Evolutionary conservation across 2,329 filamentous ascomycete genomes (phyloP), one percentile per base, ranked within the genome.

Genomic region (Alternaria arborescens): DNA sequence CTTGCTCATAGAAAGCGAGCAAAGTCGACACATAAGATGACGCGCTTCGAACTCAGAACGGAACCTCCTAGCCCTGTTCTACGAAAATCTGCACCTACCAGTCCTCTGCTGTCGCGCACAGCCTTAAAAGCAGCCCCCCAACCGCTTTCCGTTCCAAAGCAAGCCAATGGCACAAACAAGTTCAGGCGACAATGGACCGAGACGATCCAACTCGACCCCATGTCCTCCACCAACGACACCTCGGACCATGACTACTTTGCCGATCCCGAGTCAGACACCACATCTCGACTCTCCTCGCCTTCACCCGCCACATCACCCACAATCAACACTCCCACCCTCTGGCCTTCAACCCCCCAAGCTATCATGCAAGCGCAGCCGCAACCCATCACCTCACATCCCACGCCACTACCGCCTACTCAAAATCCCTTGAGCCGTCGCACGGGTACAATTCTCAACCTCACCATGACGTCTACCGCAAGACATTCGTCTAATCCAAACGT

Each of bases 221-320:
- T 72, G 12, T 77, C 76, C 8, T 75, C 76, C 3, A 72, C 72
- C 16, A 74, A 74, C 8, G 61, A 66, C 3, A 73, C 71, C 1
- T 73, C 76, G 8, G 76, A 76, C n/a, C 71, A 65, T 20, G 76
- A 78, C 44, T 70, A 71, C 28, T 74, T 72, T 6, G 65, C 58
- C 22, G 73, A 76, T 42, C 61, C 61, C 22, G 73, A 76, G n/a
- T 74, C 72, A 1, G 75, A 78, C 40, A 73, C 72, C 2, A 73
- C 75, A 8, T 71, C 73, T 6, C 52, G 72, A 7, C 60, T 76
- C n/a, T 75, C 74, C 2, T 75, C 75, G 8, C 74, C 77, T 7
- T 72, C 73, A 2, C 73, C 74, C 16, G 55, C 68, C 10, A 65
- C 67, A 24, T 76, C 75, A 5, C 73, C 75, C 8, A 66, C 67